Evolutionary conservation across 108 stramenopile species (phyloP).

Genomic region (Fistulifera pelliculosa): DNA sequence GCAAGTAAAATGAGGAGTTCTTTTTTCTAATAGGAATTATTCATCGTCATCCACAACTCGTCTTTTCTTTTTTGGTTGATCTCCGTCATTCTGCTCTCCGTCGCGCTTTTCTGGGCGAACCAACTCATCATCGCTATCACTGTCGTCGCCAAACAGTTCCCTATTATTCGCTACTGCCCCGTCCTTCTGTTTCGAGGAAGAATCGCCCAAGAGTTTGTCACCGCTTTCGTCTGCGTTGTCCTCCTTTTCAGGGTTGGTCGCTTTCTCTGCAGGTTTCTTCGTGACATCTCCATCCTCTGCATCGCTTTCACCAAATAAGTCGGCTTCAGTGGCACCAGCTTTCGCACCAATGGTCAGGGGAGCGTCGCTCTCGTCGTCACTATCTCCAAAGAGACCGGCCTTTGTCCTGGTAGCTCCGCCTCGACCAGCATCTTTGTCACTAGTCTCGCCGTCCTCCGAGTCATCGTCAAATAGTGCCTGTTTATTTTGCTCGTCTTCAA

Average conservation of each 20-base stretch:
- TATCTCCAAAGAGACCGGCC: constrained; percentile 1
- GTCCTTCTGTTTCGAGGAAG: too few relatives aligned
- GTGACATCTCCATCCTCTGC: background rate
- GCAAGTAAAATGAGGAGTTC: background rate
- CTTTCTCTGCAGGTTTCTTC: too few relatives aligned
- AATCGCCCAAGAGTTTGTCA: too few relatives aligned
- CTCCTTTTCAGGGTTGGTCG: too few relatives aligned
- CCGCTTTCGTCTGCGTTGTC: too few relatives aligned
- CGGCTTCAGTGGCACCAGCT: background rate
- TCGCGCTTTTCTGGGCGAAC: background rate
- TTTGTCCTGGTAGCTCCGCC: background rate
- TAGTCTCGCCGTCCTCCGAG: constrained; percentile 19
- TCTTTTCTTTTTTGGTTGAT: constrained; percentile 7
- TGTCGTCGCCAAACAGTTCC: constrained; percentile 1
- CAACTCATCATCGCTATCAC: constrained; percentile 9
- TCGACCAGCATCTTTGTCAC: constrained; percentile 21
- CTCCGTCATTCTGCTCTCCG: background rate
- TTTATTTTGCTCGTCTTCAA: constrained; percentile 13
- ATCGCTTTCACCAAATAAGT: constrained; percentile 9
- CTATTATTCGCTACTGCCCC: background rate
- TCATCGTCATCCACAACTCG: constrained; percentile 10
- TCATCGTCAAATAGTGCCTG: constrained; percentile 33
- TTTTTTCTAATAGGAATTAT: background rate
- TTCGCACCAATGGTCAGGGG: background rate
- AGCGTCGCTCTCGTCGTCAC: background rate